Evolutionary conservation across 768 basidiomycete genomes (phyloP), one percentile per base, ranked within the genome.

Genomic region (Gymnopilus dilepis): DNA sequence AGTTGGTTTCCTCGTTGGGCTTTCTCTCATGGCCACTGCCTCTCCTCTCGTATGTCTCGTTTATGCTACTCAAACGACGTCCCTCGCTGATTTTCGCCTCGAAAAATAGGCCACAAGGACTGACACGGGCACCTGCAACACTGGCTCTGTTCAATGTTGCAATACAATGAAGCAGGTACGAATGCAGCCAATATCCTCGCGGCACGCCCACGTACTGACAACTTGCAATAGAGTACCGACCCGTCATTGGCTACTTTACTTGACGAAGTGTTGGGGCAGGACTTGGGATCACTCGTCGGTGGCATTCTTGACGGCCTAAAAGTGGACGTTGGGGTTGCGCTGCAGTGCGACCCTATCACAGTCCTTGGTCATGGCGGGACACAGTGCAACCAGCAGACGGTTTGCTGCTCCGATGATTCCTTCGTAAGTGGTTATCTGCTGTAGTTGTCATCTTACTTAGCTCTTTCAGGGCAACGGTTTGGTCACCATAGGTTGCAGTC

Each of bases 321-420:
- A 4, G 17, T 50, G 15, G 28, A 26, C 21, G 17, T 1, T 22
- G 28, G 57, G 33, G 11, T 72, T 48, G 71, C 70, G 5, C 0
- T 65, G 0, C 1, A 28, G 1, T 78, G 77, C 63, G 62, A 1
- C 56, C 62, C 66, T 3, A 45, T 76, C 55, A 28, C 45, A 24
- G 53, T 59, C 42, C 26, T 72, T 45, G 70, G 63, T 17, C 3
- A 61, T 37, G 59, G 56, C 3, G 62, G 63, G n/a, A 67, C 54
- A 28, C 55, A 15, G 33, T 76, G 76, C 67, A 37, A 2, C 22
- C 58, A 70, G 41, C 69, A 73, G 51, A 62, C 73, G n/a, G 69
- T 70, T 41, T 78, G 77, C 68, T 78, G 76, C 73, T 65, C 42
- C 15, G 61, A 48, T 22, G 70, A 70, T 54, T 47, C 3, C 34